These are phyloP conservation scores for Pogostemon cablin DNA, from an alignment of 257 asterid genomes.

Conservation along the genomic window DNA sequence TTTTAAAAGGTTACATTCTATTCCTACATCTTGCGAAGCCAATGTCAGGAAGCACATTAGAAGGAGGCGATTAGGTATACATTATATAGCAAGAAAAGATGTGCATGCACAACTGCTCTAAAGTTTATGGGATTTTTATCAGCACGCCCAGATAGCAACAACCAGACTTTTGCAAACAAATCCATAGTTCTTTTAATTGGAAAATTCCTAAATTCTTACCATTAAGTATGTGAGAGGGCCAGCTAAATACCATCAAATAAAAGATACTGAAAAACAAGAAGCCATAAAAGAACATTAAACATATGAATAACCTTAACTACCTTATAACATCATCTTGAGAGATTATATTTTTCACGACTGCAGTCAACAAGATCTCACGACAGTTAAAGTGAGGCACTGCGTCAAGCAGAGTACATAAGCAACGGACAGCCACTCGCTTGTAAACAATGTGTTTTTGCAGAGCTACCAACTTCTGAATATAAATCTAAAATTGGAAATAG, in stretches of 20 bases:
- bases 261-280: neutral
- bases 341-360: slow-evolving; percentile 73
- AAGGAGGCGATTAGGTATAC: neutral
- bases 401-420: slow-evolving; percentile 80
- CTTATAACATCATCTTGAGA: slow-evolving; percentile 82
- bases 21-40: slow-evolving; percentile 3
- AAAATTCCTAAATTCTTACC: neutral
- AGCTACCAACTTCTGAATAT: slow-evolving; percentile 74
- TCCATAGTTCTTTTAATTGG: neutral
- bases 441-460: slow-evolving; percentile 62
- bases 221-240: neutral
- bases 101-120: neutral
- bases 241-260: slow-evolving; percentile 5
- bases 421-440: slow-evolving; percentile 74
- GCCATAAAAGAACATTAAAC: neutral
- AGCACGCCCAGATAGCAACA: slow-evolving; percentile 12
- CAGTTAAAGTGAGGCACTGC: slow-evolving; percentile 95
- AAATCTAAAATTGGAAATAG: slow-evolving; percentile 58
- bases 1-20: neutral
- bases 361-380: slow-evolving; percentile 72
- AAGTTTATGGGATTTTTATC: neutral
- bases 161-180: neutral
- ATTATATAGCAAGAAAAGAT: neutral
- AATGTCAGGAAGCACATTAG: slow-evolving; percentile 8
- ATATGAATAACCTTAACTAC: slow-evolving; percentile 41